Conservation (phyloP, 176 grass and related monocot genomes). For the Rhipidocladum racemiflorum region DNA sequence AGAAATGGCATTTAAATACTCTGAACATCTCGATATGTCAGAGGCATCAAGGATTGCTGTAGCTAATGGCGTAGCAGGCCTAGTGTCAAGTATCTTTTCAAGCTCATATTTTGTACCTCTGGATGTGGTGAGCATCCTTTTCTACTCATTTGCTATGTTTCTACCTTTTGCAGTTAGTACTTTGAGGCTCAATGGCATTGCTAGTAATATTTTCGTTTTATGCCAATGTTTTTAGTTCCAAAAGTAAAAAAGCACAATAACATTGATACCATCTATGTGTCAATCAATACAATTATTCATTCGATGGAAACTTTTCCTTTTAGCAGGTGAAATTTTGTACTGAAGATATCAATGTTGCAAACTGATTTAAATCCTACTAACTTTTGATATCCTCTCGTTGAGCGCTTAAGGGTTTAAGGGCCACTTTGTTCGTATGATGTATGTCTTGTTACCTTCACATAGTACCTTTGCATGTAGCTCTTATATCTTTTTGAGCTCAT, state of each 20-base stretch:
- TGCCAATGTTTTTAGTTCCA: background rate
- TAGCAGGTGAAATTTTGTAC: background rate
- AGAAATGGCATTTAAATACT: constrained; percentile 73
- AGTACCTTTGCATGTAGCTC: background rate
- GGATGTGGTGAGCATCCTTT: constrained; percentile 72
- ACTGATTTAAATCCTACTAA: constrained; percentile 1
- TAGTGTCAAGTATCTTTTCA: constrained; percentile 75
- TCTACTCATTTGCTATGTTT: background rate
- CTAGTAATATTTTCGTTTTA: background rate
- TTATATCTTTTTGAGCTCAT: constrained; percentile 50
- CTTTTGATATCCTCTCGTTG: background rate
- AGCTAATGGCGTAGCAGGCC: constrained; percentile 69
- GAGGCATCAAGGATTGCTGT: constrained; percentile 66
- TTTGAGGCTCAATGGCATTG: background rate
- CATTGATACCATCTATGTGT: background rate
- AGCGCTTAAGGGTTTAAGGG: background rate
- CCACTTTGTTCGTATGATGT: background rate
- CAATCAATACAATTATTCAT: background rate
- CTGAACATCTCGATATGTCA: constrained; percentile 60
- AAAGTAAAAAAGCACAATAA: background rate
- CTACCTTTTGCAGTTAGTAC: background rate
- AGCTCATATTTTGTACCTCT: constrained; percentile 87
- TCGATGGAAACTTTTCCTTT: background rate
- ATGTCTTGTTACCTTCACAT: background rate
- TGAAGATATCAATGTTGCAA: background rate